Conservation (phyloP, 768 basidiomycete genomes). For the Boletus rufocinnamomeus region DNA sequence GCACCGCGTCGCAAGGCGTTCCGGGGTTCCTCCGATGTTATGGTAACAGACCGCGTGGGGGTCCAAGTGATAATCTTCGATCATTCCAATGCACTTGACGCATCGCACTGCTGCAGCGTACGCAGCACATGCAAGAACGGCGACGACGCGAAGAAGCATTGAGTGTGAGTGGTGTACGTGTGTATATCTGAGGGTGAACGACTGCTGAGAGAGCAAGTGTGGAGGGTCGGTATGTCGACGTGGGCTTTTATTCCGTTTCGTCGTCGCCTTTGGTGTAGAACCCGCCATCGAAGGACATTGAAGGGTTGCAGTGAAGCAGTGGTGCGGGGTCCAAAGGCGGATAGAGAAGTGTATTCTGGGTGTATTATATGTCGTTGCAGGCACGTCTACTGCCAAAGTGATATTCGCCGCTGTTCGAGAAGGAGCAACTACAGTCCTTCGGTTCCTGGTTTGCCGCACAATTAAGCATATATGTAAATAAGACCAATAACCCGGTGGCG, state of each 20-base stretch:
- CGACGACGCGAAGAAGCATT: background rate
- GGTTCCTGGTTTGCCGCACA: background rate
- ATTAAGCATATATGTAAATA: background rate
- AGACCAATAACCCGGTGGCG: background rate
- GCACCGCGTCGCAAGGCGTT: too few relatives aligned
- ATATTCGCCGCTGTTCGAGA: background rate
- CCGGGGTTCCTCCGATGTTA: background rate
- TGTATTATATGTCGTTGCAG: background rate
- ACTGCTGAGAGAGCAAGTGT: background rate
- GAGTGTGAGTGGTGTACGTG: background rate
- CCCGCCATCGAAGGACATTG: background rate
- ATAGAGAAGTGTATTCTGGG: too few relatives aligned
- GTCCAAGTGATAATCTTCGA: background rate
- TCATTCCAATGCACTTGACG: background rate
- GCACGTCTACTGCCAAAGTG: background rate
- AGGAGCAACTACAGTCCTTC: background rate
- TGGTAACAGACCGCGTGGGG: background rate
- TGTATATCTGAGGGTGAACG: background rate
- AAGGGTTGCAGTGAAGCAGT: background rate
- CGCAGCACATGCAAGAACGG: constrained; percentile 1
- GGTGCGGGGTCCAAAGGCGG: background rate
- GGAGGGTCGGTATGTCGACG: background rate
- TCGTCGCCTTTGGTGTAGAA: background rate
- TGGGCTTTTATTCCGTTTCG: background rate
- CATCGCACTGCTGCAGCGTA: background rate